Percentiles rank a stretch among this genome's conserved stretches.
phyloP scores from a whole-genome alignment of 1,139 yeast species.

The Yamadazyma dushanensis region DNA sequence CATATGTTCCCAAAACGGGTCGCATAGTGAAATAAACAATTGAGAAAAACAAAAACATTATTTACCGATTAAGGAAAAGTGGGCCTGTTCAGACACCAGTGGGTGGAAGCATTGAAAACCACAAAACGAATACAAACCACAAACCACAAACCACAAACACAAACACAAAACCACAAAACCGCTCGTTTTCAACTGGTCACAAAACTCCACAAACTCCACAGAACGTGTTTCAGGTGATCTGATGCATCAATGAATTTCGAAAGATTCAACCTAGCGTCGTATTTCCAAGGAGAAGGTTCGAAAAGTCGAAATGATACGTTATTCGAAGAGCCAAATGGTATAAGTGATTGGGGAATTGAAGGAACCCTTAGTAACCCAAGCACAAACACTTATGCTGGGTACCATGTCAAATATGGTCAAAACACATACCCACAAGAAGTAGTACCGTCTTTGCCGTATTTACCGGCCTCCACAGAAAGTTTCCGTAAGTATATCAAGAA shows the following conservation, averaged over 20 bases:
- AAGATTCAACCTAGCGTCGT: constrained; percentile 26
- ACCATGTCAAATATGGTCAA: no score
- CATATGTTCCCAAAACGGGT: constrained; percentile 2
- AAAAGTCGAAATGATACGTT: no score
- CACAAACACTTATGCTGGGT: no score
- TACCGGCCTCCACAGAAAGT: constrained; percentile 23
- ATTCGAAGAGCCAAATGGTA: constrained; percentile 7
- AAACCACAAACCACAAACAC: neutral
- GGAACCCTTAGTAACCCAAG: constrained; percentile 21
- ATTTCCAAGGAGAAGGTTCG: constrained; percentile 11
- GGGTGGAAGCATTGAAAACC: no score
- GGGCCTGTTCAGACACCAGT: no score
- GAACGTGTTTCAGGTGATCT: no score
- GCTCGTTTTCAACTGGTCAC: no score
- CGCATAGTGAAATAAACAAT: constrained; percentile 3
- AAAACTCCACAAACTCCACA: no score
- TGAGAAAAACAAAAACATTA: neutral
- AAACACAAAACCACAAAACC: no score
- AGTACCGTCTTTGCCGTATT: neutral
- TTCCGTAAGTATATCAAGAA: constrained; percentile 28
- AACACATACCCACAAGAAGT: neutral
- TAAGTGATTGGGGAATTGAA: constrained; percentile 48
- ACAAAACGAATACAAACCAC: neutral
- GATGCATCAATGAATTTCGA: constrained; percentile 31
- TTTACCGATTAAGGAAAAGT: constrained; percentile 1